These are phyloP conservation scores for Croton laevigatus DNA, from an alignment of 441 rosid genomes.

Conservation along the genomic window DNA sequence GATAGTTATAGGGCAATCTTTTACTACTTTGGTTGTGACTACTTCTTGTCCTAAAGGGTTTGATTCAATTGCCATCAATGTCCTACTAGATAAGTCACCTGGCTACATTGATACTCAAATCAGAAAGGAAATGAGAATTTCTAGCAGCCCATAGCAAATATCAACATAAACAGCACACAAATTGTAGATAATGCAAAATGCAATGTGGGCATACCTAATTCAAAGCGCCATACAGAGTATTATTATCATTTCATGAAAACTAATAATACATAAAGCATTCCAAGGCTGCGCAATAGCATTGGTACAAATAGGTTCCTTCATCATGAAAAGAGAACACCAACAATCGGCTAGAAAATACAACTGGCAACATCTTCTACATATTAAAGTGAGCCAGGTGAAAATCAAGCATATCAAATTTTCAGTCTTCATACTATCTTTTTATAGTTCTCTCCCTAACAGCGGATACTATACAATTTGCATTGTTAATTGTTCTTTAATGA, in stretches of 20 bases:
- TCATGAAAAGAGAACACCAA: constrained; percentile 68
- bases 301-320: constrained; percentile 74
- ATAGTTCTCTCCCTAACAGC: too few species aligned
- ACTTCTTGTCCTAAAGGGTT: too few species aligned
- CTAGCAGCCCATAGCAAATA: neutral
- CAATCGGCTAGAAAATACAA: constrained; percentile 72
- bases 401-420: constrained; percentile 65
- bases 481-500: too few species aligned
- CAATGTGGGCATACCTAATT: constrained; percentile 18
- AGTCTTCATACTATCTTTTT: too few species aligned
- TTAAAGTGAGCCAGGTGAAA: constrained; percentile 87
- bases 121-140: neutral
- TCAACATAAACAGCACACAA: constrained; percentile 7
- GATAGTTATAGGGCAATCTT: too few species aligned
- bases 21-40: too few species aligned
- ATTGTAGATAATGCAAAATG: constrained; percentile 5
- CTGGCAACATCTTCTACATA: constrained; percentile 82
- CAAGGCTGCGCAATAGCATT: constrained; percentile 80
- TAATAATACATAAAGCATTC: constrained; percentile 31
- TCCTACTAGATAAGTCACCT: constrained; percentile 5
- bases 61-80: neutral
- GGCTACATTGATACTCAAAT: neutral
- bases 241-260: constrained; percentile 30
- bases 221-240: constrained; percentile 12
- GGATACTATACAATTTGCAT: too few species aligned